These are phyloP conservation scores for Candida sanyaensis DNA, from an alignment of 1,139 yeast species.

Conservation along the genomic window DNA sequence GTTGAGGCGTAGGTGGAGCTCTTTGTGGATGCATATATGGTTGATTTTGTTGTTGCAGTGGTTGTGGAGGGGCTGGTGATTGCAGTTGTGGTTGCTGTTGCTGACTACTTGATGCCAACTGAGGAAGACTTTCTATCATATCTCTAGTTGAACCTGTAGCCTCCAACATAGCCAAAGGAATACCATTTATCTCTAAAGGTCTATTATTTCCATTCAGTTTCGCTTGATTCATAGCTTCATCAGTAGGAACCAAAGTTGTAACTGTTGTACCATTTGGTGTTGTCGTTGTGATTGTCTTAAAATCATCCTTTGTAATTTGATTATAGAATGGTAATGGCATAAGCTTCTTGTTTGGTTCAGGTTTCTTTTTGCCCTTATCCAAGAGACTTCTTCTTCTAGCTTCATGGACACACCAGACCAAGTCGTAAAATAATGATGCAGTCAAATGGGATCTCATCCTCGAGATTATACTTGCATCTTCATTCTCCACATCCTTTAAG, in stretches of 20 bases:
- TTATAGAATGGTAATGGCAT: conserved; percentile 90
- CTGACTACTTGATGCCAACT: conserved; percentile 3
- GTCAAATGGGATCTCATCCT: conserved; percentile 92
- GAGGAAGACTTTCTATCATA: conserved; percentile 1
- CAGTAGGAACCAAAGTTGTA: conserved; percentile 87
- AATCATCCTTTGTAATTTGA: conserved; percentile 90
- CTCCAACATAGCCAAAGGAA: conserved; percentile 76
- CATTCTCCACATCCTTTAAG: conserved; percentile 24
- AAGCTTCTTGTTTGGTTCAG: conserved; percentile 30
- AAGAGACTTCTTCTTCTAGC: conserved; percentile 75
- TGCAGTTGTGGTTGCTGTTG: conserved; percentile 1
- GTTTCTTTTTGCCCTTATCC: conserved; percentile 40
- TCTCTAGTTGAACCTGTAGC: conserved; percentile 57
- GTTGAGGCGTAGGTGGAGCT: conserved; percentile 4
- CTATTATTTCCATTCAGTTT: conserved; percentile 53
- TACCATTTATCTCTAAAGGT: conserved; percentile 75
- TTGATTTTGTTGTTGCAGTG: too few relatives aligned
- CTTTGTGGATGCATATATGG: not conserved
- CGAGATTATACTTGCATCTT: conserved; percentile 64
- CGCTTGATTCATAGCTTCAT: conserved; percentile 64
- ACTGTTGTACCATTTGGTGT: conserved; percentile 93
- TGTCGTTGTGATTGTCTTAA: conserved; percentile 79
- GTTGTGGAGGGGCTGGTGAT: not conserved
- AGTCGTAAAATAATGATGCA: conserved; percentile 86
- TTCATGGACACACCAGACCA: conserved; percentile 94